A percentile compares a stretch with the other conserved stretches of the same genome.
These are phyloP conservation scores for Phoenix dactylifera DNA, from an alignment of 176 grass and related monocot species.

Conservation along the genomic window DNA sequence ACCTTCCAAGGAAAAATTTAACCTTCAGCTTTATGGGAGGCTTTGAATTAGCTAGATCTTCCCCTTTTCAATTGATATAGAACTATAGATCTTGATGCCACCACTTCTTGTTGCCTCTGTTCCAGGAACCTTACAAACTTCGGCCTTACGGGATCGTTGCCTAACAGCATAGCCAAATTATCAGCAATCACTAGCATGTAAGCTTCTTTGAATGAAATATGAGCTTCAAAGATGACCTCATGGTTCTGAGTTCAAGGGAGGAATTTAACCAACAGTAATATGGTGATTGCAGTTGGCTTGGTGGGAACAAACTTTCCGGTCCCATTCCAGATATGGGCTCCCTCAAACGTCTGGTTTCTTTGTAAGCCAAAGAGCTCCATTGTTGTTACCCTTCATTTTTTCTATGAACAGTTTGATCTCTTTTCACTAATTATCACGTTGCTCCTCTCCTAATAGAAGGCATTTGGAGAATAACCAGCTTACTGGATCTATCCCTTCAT, in stretches of 20 bases:
- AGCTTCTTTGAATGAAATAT: slow-evolving; percentile 9
- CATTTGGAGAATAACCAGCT: slow-evolving; percentile 64
- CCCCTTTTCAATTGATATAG: neutral
- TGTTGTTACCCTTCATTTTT: neutral
- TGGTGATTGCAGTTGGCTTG: slow-evolving; percentile 59
- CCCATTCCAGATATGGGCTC: slow-evolving; percentile 49
- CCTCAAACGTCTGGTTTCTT: slow-evolving; percentile 39
- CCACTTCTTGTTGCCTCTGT: neutral
- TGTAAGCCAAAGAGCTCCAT: slow-evolving; percentile 36
- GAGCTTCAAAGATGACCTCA: no score
- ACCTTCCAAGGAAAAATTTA: no score
- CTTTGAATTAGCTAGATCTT: neutral
- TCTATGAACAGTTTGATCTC: no score
- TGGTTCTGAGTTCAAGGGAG: neutral
- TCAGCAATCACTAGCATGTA: slow-evolving; percentile 69
- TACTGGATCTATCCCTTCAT: slow-evolving; percentile 40
- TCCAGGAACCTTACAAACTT: slow-evolving; percentile 72
- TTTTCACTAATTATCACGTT: no score
- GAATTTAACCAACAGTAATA: neutral
- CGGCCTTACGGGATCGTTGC: slow-evolving; percentile 42
- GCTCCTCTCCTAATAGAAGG: slow-evolving; percentile 32
- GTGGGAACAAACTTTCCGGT: slow-evolving; percentile 49
- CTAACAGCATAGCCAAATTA: slow-evolving; percentile 57
- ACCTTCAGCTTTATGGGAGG: no score
- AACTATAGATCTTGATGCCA: no score